Base-by-base conservation (phyloP, 441 rosid species). In the Flueggea neowawraea region DNA sequence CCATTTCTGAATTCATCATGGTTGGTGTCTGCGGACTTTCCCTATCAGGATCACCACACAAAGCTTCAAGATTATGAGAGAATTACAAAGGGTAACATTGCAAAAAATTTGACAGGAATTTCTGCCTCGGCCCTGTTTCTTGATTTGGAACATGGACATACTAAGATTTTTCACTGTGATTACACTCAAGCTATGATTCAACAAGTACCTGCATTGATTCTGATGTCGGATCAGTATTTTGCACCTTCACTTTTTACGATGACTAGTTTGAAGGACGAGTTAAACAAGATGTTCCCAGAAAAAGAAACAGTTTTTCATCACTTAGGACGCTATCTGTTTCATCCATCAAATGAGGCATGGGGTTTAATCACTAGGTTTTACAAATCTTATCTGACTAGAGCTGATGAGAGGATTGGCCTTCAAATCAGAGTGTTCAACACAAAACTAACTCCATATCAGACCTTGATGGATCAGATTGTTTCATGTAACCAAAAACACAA, bases 1-100 rank as follows among this genome's bases (percentile, higher is more conserved):
- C 93, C 90, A 1, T 80, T 87, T 68, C 85, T 86, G 0, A 73
- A 70, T 43, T 68, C 72, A 57, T 77, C 93, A 8, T 87, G 90
- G 93, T 73, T 82, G 64, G 77, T 84, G 31, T 84, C 88, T 49
- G 48, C 33, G 0, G 81, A 80, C 74, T 87, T 82, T 54, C 88
- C 84, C 8, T 69, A 75, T 31, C 77, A 65, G 49, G 28, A 22
- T 22, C 28, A 53, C 48, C 77, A 73, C 69, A 73, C 83, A 16
- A 52, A 68, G 55, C 65, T 64, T 44, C 78, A 76, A 53, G 54
- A 83, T 81, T 76, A 65, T 56, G 79, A 76, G 45, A 43, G 12
- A 6, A 6, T 43, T 0, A 6, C 3, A 11, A n/a, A 43, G 45
- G 12, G 12, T 43, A 43, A 43, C 45, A 43, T 43, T 11, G 10